Evolutionary conservation across 106 monocot genomes (phyloP).

Genomic region (Phalaenopsis aphrodite): DNA sequence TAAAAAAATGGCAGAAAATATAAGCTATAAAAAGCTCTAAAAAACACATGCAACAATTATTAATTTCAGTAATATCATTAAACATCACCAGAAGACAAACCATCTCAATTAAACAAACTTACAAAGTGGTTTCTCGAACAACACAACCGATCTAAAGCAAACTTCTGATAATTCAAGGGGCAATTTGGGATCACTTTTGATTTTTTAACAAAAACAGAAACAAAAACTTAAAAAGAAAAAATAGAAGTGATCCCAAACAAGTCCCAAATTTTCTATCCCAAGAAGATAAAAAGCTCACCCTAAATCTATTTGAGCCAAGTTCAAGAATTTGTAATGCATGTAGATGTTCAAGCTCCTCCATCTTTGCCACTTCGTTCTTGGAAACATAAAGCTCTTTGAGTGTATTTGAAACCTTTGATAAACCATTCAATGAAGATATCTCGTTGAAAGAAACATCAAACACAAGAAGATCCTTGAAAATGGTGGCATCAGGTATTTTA

Average conservation of each 20-base stretch:
- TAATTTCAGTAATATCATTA: not conserved
- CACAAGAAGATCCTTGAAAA: constrained; percentile 71
- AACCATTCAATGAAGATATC: constrained; percentile 62
- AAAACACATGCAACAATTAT: not conserved
- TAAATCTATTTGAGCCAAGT: constrained; percentile 87
- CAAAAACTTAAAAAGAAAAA: too few species aligned
- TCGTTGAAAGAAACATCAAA: constrained; percentile 99
- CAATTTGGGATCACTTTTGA: too few species aligned
- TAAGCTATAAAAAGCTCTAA: not conserved
- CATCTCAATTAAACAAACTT: not conserved
- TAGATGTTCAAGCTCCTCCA: constrained; percentile 79
- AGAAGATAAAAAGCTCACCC: constrained; percentile 38
- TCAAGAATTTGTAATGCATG: constrained; percentile 71
- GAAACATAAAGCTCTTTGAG: constrained; percentile 93
- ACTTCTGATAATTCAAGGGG: not conserved
- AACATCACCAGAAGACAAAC: not conserved
- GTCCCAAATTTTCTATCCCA: not conserved
- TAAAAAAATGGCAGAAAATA: not conserved
- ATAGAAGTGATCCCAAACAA: too few species aligned
- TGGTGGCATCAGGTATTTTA: constrained; percentile 74
- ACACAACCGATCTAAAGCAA: not conserved
- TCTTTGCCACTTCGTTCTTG: constrained; percentile 85
- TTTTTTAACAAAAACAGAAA: too few species aligned
- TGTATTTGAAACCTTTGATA: constrained; percentile 68
- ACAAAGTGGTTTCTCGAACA: not conserved